A percentile compares a stretch with the other conserved stretches of the same genome.
Conservation (phyloP, 2,329 filamentous ascomycete species). For the Neonectria coccinea region DNA sequence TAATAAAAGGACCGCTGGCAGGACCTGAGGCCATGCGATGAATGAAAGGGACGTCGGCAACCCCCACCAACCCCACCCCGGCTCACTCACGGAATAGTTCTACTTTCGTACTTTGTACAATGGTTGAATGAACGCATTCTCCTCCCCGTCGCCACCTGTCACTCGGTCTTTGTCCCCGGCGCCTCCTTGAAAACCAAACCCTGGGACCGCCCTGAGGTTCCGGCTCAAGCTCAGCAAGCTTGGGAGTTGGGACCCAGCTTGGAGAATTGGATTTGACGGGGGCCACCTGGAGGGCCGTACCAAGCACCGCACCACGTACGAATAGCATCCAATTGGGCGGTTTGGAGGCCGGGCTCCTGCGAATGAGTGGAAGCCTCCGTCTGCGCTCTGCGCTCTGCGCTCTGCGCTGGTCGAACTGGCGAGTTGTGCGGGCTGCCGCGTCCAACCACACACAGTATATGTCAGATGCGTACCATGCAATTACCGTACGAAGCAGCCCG, state of each 20-base stretch:
- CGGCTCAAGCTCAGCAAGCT: not conserved
- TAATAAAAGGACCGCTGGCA: not conserved
- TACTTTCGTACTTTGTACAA: not conserved
- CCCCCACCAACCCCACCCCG: conserved; percentile 21
- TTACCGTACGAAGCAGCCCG: not conserved
- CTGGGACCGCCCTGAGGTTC: not conserved
- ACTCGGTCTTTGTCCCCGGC: not conserved
- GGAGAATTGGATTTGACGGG: not conserved
- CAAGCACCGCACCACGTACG: not conserved
- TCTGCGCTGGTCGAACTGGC: conserved; percentile 7
- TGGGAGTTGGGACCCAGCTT: not conserved
- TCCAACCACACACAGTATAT: conserved; percentile 1
- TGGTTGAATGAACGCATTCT: too few species aligned
- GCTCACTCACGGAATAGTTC: not conserved
- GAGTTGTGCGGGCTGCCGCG: not conserved
- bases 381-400: too few species aligned
- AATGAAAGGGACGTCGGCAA: conserved; percentile 1
- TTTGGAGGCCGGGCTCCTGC: not conserved
- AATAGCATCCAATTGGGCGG: not conserved
- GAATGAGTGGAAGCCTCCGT: not conserved
- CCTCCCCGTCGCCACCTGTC: not conserved
- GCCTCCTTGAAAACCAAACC: conserved; percentile 2
- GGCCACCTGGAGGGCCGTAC: not conserved
- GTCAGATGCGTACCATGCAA: conserved; percentile 7
- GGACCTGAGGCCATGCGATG: not conserved